Conservation (phyloP, 176 grass and related monocot species). For the barley (Hordeum vulgare) region MorexV3_pseudomolecules_assembly NC_058524.1:607296592-607297091, state of each 20-base stretch:
- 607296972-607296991: not conserved
- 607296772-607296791: not conserved
- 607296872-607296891: not conserved
- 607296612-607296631: not conserved
- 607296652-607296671: not conserved
- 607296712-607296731: not conserved
- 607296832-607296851: not conserved
- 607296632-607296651: not conserved
- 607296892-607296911: not conserved
- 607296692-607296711: constrained; percentile 7
- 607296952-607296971: not conserved
- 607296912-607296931: not conserved
- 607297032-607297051: not conserved
- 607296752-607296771: not conserved
- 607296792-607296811: not conserved
- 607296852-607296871: not conserved
- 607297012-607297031: not conserved
- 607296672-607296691: not conserved
- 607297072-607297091: not conserved
- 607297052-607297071: not conserved
- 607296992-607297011: not conserved
- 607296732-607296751: not conserved
- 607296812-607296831: not conserved
- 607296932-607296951: not conserved
- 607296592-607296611: not conserved